Evolutionary conservation across 1,284 basidiomycete species (phyloP).

Genomic region (Cutaneotrichosporon daszewskae): DNA sequence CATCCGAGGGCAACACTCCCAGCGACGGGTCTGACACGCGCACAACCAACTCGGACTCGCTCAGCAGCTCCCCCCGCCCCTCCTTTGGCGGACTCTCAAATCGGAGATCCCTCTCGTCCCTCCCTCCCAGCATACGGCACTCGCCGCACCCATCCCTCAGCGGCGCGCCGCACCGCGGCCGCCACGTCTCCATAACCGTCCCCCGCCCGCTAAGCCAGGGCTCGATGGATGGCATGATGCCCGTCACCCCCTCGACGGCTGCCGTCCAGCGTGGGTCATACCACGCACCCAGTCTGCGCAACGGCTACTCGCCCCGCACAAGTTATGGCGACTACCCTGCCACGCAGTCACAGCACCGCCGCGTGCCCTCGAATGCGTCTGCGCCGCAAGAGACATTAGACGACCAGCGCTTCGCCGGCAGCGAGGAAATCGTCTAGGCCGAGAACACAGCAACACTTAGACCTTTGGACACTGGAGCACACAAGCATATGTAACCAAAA

Average conservation of each 20-base stretch:
- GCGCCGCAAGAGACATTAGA: constrained; percentile 1
- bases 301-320: constrained; percentile 1
- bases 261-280: not conserved
- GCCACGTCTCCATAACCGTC: constrained; percentile 8
- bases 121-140: not conserved
- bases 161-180: constrained; percentile 12
- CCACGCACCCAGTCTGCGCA: not conserved
- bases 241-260: not conserved
- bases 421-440: constrained; percentile 12
- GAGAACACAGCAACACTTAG: no score
- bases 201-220: constrained; percentile 11
- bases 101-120: not conserved
- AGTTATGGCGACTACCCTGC: constrained; percentile 5
- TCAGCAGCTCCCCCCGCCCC: constrained; percentile 9
- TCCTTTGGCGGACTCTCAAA: constrained; percentile 6
- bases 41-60: constrained; percentile 6
- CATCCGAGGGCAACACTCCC: not conserved
- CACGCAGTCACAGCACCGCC: constrained; percentile 2
- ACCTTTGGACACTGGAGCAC: no score
- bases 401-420: constrained; percentile 1
- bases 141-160: not conserved
- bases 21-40: constrained; percentile 7
- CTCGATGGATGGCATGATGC: not conserved
- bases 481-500: no score
- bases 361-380: constrained; percentile 1